Base-by-base conservation (phyloP, 1,284 basidiomycete genomes). In the Tilletia walkeri region DNA sequence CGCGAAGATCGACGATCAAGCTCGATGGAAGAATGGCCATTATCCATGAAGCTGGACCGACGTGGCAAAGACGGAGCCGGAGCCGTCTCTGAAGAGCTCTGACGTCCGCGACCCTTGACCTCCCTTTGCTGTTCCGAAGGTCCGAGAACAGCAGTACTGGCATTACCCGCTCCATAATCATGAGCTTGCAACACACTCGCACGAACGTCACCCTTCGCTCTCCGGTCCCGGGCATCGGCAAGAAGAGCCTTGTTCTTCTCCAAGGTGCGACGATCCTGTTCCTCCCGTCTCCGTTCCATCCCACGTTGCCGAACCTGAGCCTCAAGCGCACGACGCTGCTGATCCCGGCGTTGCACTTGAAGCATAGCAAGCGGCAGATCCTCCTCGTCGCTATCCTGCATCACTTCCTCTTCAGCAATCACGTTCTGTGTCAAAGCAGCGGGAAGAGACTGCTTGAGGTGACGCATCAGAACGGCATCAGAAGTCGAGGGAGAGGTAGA, bases 331-430 rank as follows among this genome's bases (percentile, higher is more conserved):
- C 7, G 70, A 24, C 14, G 74, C 72, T 10, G 73, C 69, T 5
- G 59, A 63, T 34, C 59, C 18, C 30, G 30, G 1, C 74, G 71
- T 69, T 75, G 71, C 4, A 50, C 61, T 10, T 71, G 73, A 56
- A 78, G 70, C 63, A 77, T 67, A 18, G 72, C 76, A 3, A 78
- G 68, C 3, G 78, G 76, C 2, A 78, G 70, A 18, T 78, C 77
- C 20, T 79, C 78, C 54, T 76, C 76, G 49, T 78, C 78, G 67
- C 72, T 75, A n/a, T 70, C 71, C 3, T 39, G 70, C 4, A 39
- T 68, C 12, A 39, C 59, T 36, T 61, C 41, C 14, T 72, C 72
- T 18, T 67, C 65, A 3, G 49, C 41, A 61, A 72, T 50, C 14
- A 34, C 67, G 30, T 5, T 69, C 18, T 63, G 30, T 7, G 38